phyloP scores from a whole-genome alignment of 2,329 filamentous ascomycete genomes.

The Hypomyces perniciosus region DNA sequence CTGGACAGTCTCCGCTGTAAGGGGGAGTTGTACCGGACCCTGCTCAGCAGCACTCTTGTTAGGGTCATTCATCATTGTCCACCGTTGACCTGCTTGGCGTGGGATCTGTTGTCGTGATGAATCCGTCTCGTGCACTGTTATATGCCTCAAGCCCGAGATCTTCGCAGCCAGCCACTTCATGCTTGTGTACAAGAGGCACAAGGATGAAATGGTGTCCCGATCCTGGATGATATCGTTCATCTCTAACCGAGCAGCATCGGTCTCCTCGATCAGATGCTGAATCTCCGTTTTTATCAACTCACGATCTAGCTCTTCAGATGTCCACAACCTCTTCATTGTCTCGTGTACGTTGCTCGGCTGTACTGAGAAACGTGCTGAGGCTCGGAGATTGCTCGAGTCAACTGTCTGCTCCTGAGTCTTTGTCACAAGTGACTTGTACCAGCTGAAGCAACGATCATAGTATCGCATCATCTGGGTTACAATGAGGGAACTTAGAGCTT shows the following conservation, averaged over 20 bases:
- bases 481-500: conserved; percentile 86
- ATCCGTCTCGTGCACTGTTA: conserved; percentile 67
- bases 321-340: conserved; percentile 62
- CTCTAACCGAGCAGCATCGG: conserved; percentile 58
- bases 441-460: conserved; percentile 84
- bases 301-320: conserved; percentile 40
- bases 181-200: conserved; percentile 90
- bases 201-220: conserved; percentile 73
- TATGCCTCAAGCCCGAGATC: conserved; percentile 72
- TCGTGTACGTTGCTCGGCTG: conserved; percentile 68
- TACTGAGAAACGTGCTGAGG: conserved; percentile 67
- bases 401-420: conserved; percentile 54
- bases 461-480: conserved; percentile 90
- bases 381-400: conserved; percentile 50
- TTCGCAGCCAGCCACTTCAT: conserved; percentile 96
- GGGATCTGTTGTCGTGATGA: conserved; percentile 50
- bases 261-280: conserved; percentile 48
- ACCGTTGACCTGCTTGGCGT: conserved; percentile 62
- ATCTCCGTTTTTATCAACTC: conserved; percentile 60
- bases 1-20: conserved; percentile 79
- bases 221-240: conserved; percentile 84
- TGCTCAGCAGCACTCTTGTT: conserved; percentile 53
- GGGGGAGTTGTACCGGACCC: conserved; percentile 71
- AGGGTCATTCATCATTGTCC: conserved; percentile 72
- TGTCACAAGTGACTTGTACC: conserved; percentile 80